These are phyloP conservation scores for Fusarium sp. DNA, from an alignment of 2,329 filamentous ascomycete genomes.

Conservation along the genomic window DNA sequence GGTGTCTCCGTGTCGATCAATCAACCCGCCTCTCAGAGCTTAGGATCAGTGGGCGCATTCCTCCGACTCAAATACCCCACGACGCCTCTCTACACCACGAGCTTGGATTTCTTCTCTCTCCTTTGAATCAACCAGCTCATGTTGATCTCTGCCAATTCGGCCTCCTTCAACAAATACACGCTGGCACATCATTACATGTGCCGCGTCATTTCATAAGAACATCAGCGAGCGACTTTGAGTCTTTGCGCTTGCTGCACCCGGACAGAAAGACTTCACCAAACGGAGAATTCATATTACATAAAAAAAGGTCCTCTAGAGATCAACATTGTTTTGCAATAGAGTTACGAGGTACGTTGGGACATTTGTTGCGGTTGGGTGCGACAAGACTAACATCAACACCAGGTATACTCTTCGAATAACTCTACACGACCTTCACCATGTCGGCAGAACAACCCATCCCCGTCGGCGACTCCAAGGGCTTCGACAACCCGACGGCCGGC, in stretches of 20 bases:
- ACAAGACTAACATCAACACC: neutral
- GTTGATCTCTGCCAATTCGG: conserved; percentile 38
- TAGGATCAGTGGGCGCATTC: conserved; percentile 22
- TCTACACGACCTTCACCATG: conserved; percentile 28
- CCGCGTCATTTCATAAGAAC: conserved; percentile 59
- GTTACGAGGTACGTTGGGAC: conserved; percentile 34
- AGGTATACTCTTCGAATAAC: conserved; percentile 33
- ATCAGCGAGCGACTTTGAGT: conserved; percentile 75
- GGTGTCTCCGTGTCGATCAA: conserved; percentile 36
- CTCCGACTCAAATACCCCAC: conserved; percentile 33
- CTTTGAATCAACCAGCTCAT: conserved; percentile 32
- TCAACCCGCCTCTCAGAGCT: conserved; percentile 32
- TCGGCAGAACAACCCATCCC: conserved; percentile 20
- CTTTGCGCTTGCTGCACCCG: conserved; percentile 74
- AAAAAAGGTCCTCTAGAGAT: neutral
- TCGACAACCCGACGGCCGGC: conserved; percentile 37
- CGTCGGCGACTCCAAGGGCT: conserved; percentile 46
- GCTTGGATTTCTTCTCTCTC: conserved; percentile 3
- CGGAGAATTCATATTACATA: neutral
- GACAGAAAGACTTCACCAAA: conserved; percentile 68
- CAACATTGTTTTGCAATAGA: conserved; percentile 20
- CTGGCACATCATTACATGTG: conserved; percentile 62
- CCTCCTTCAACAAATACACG: conserved; percentile 31
- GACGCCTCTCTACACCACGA: conserved; percentile 5
- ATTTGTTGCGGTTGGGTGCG: neutral